A percentile compares a stretch with the other conserved stretches of the same genome.
Evolutionary conservation across 73 alveolate species (phyloP).

Genomic region (Blepharisma japonicum): DNA sequence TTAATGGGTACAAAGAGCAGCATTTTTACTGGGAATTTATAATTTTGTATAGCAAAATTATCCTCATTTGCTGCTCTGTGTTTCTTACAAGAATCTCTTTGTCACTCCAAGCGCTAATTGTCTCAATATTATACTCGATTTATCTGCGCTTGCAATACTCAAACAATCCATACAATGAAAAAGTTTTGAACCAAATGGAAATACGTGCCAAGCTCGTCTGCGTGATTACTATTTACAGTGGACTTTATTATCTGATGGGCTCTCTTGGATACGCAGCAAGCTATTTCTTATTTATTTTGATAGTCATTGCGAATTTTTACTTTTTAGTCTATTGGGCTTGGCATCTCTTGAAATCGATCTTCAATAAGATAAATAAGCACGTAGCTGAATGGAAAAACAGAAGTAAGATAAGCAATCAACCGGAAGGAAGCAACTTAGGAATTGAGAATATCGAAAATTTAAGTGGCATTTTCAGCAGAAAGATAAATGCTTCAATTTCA

Average conservation of each 20-base stretch:
- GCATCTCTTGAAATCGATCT: background rate
- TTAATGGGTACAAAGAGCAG: conserved; percentile 56
- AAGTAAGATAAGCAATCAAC: too few relatives aligned
- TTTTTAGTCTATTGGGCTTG: conserved; percentile 6
- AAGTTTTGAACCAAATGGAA: conserved; percentile 22
- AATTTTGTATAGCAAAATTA: conserved; percentile 54
- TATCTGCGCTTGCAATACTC: background rate
- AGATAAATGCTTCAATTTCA: too few relatives aligned
- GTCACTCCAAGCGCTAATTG: background rate
- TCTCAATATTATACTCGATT: background rate
- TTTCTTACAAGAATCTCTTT: conserved; percentile 29
- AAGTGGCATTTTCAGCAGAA: too few relatives aligned
- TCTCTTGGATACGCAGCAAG: background rate
- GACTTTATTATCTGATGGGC: conserved; percentile 7
- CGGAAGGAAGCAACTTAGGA: too few relatives aligned
- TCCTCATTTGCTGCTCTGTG: conserved; percentile 43
- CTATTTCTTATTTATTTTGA: background rate
- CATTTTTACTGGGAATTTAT: conserved; percentile 61
- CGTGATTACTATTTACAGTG: conserved; percentile 4
- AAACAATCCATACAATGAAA: background rate
- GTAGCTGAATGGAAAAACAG: too few relatives aligned
- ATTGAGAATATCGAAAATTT: too few relatives aligned
- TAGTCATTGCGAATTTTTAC: background rate
- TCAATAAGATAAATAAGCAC: background rate
- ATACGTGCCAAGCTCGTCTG: background rate